Evolutionary conservation across 2,329 filamentous ascomycete genomes (phyloP).

Genomic region (Pseudocercospora musae): DNA sequence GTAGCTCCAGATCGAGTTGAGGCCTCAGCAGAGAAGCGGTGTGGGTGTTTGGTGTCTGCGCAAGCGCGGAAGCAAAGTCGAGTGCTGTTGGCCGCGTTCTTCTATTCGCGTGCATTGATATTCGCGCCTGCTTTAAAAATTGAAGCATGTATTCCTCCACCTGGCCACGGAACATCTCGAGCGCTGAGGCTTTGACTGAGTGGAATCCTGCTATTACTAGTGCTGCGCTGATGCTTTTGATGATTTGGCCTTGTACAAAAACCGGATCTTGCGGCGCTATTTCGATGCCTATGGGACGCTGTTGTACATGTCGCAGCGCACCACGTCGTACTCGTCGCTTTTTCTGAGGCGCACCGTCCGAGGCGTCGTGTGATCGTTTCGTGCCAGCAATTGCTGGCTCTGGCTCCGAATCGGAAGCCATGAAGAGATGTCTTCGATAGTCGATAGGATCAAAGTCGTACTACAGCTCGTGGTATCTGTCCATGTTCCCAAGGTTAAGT

Average conservation of each 20-base stretch:
- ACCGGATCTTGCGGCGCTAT: conserved; percentile 48
- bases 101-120: conserved; percentile 57
- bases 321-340: conserved; percentile 23
- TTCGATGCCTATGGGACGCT: conserved; percentile 30
- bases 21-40: conserved; percentile 39
- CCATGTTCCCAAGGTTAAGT: not conserved
- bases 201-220: conserved; percentile 55
- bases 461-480: not conserved
- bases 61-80: conserved; percentile 57
- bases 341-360: conserved; percentile 14
- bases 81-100: conserved; percentile 55
- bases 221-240: conserved; percentile 53
- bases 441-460: not conserved
- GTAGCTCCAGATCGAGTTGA: conserved; percentile 40
- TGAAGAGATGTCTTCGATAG: not conserved
- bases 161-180: conserved; percentile 55
- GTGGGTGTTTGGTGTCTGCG: conserved; percentile 35
- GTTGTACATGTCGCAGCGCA: conserved; percentile 28
- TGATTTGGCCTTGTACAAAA: conserved; percentile 54
- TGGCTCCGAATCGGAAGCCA: conserved; percentile 13
- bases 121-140: conserved; percentile 53
- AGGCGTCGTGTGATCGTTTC: conserved; percentile 19
- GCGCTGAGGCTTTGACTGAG: conserved; percentile 51
- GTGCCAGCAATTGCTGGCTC: conserved; percentile 5
- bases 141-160: conserved; percentile 59